A percentile compares a stretch with the other conserved stretches of the same genome.
Conservation (phyloP, 345 rosid species). For the Populus nigra region DNA sequence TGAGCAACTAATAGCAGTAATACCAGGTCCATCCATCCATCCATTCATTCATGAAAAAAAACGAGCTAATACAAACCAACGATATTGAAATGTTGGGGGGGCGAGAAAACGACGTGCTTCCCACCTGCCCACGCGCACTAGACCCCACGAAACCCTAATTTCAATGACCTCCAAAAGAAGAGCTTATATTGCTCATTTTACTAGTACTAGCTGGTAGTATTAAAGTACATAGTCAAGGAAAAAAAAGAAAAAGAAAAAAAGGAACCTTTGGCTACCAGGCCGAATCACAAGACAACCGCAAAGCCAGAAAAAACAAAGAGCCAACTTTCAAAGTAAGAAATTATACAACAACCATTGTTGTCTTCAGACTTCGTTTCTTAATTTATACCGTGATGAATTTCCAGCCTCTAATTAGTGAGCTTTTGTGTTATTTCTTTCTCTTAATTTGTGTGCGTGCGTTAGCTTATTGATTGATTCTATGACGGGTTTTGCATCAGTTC, state of each 20-base stretch:
- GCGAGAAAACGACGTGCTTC: slow-evolving; percentile 49
- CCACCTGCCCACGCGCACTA: slow-evolving; percentile 53
- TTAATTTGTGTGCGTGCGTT: neutral
- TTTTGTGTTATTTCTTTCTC: slow-evolving; percentile 16
- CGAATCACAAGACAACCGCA: neutral
- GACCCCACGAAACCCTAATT: slow-evolving; percentile 60
- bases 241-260: neutral
- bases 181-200: slow-evolving; percentile 9
- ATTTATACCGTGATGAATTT: neutral
- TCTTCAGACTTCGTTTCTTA: neutral
- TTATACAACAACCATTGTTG: neutral
- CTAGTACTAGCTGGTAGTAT: neutral
- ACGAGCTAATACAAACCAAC: neutral
- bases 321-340: neutral
- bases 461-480: slow-evolving; percentile 18
- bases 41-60: too few relatives aligned
- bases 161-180: slow-evolving; percentile 37
- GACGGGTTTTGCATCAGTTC: slow-evolving; percentile 21
- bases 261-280: neutral
- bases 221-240: neutral
- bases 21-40: neutral
- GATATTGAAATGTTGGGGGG: slow-evolving; percentile 32
- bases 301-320: neutral
- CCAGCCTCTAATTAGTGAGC: neutral
- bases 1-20: slow-evolving; percentile 4